Base-by-base conservation (phyloP, 805 yeast species). In the Metahyphopichia silvanorum region DNA sequence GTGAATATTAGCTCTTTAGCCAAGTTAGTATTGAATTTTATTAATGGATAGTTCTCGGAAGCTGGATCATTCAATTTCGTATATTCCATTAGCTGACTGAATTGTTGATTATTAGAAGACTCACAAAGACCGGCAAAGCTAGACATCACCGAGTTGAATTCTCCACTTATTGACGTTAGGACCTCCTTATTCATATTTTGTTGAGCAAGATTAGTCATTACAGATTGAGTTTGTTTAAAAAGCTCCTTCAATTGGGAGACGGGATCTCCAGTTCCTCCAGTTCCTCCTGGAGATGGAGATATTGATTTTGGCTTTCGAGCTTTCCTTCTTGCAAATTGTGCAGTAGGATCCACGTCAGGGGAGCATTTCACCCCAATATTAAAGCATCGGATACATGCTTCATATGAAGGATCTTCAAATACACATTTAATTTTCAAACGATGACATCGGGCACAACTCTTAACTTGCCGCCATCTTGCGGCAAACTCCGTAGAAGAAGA, bases 361-460 rank as follows among this genome's bases (percentile, higher is more conserved):
- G 79, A 73, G 43, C 79, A 74, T 33, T 53, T 54, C 15, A 73
- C 60, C 2, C 63, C 65, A 4, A 69, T 58, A 16, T 61, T 53
- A 35, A 53, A 62, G 44, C 79, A 75, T 32, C 77, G 43, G 23
- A 60, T 58, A 48, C 80, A 75, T 12, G 72, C 47, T 20, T 49
- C 51, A 40, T 53, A 62, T 12, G 50, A 40, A 2, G 77, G 77
- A 39, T 70, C 69, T 20, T 69, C 71, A 45, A 64, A 75, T 3
- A 66, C 63, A 50, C 80, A 75, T 43, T 71, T 60, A 70, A 71
- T 69, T 43, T 74, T 74, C 14, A 74, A 54, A 18, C 79, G 46
- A 37, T 72, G 74, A 40, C 80, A 75, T 37, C 80, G 51, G 4
- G 79, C 79, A 54, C 80, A 75, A 1, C 79, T 78, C 31, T 74